Evolutionary conservation across 2,329 filamentous ascomycete genomes (phyloP), one percentile per base, ranked within the genome.

Genomic region (Nemania sp.): DNA sequence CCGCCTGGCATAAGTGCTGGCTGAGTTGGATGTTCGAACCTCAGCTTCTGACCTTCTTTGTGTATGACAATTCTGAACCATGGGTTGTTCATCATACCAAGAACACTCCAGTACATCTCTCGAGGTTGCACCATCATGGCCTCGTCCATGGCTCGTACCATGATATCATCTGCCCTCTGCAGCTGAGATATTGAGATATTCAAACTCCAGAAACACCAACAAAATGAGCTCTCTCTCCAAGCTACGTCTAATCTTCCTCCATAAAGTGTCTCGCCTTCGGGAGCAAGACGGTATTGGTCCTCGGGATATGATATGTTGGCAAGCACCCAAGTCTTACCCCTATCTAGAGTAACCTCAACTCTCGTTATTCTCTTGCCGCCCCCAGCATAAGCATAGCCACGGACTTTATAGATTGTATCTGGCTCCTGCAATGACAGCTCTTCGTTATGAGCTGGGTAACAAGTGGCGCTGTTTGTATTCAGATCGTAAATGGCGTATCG

Each of bases 21-120:
- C 59, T 91, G 88, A 2, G 91, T 95, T 0, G 92, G 92, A 64
- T 97, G 92, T 69, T 96, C 91, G 62, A 97, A 97, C 5, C 83
- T 79, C 36, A 96, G 72, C 6, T 67, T 72, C 14, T 82, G 77
- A 0, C 77, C 78, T 55, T 92, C 86, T 51, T 85, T 86, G 47
- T 84, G 82, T 49, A 97, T 88, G 2, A 86, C 83, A 1, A 97
- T 81, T 5, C 92, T 81, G 70, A 88, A 97, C 92, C 92, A 97
- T 0, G 90, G 89, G 64, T 96, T 96, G 73, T 96, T 96, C 92
- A 97, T 96, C 92, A 97, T 97, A 0, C 92, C 91, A 33, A 96
- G 75, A 2, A 96, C 91, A 56, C 85, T 91, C 92, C 92, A 97
- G 73, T 96, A 96, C 90, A 96, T 94, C 65, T 97, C 92, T 57